These are phyloP conservation scores for Hypomontagnella monticulosa DNA, from an alignment of 495 filamentous ascomycete genomes.

Conservation along the genomic window DNA sequence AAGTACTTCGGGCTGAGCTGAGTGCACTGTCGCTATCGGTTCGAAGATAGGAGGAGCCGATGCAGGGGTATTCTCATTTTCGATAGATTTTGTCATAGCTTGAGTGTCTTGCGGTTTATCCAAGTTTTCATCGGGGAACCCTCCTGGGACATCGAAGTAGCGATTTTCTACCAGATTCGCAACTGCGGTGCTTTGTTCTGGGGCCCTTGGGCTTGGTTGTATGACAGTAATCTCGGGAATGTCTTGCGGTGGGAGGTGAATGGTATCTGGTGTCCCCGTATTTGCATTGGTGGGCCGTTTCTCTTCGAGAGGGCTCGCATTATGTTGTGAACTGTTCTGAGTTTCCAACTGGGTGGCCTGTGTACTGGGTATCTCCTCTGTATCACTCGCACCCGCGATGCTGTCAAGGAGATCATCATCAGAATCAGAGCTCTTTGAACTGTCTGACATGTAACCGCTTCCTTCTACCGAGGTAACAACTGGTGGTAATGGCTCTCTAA, in stretches of 20 bases:
- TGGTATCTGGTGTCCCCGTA: not conserved
- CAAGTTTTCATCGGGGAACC: constrained; percentile 54
- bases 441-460: constrained; percentile 64
- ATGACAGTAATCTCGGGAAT: constrained; percentile 50
- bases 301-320: constrained; percentile 16
- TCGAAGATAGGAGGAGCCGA: constrained; percentile 31
- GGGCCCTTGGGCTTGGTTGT: constrained; percentile 47
- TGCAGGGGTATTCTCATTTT: not conserved
- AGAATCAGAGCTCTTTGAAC: constrained; percentile 37
- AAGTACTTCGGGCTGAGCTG: constrained; percentile 15
- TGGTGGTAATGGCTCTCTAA: constrained; percentile 69
- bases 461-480: constrained; percentile 73
- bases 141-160: constrained; percentile 55
- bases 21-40: constrained; percentile 26
- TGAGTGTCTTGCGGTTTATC: constrained; percentile 22
- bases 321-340: constrained; percentile 11
- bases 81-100: not conserved
- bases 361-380: constrained; percentile 41
- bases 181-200: constrained; percentile 4
- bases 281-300: not conserved
- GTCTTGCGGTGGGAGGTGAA: constrained; percentile 10
- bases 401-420: constrained; percentile 38
- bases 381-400: constrained; percentile 23
- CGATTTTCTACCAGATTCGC: constrained; percentile 22
- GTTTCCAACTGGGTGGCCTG: constrained; percentile 31